Evolutionary conservation across 495 filamentous ascomycete species (phyloP).

Genomic region (Bacidia gigantensis): DNA sequence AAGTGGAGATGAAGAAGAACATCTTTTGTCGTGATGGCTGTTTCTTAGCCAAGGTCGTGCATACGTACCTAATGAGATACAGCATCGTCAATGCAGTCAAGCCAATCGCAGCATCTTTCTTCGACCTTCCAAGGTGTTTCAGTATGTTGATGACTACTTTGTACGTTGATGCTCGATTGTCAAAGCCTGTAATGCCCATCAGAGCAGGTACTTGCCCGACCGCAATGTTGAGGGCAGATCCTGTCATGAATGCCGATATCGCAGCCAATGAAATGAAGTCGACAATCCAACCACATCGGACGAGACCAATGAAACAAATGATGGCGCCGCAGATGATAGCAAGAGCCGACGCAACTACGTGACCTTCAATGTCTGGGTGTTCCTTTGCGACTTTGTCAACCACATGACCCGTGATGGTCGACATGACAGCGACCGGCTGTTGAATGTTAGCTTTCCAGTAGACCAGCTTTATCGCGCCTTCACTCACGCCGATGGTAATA

Average conservation of each 20-base stretch:
- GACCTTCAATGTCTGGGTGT: constrained; percentile 42
- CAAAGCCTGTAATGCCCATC: constrained; percentile 63
- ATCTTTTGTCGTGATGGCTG: constrained; percentile 55
- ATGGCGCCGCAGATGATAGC: constrained; percentile 73
- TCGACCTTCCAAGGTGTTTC: constrained; percentile 53
- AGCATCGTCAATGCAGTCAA: constrained; percentile 70
- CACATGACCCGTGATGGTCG: constrained; percentile 73
- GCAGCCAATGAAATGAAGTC: constrained; percentile 88
- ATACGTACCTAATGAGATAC: constrained; percentile 63
- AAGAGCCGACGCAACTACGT: constrained; percentile 64
- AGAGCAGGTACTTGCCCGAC: constrained; percentile 74
- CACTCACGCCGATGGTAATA: constrained; percentile 91
- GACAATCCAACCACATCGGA: constrained; percentile 80
- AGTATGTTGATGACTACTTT: constrained; percentile 76
- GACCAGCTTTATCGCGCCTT: background rate
- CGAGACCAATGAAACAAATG: constrained; percentile 65
- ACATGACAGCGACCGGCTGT: constrained; percentile 92
- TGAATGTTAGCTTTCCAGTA: constrained; percentile 10
- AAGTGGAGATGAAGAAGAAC: constrained; percentile 79
- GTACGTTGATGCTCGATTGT: constrained; percentile 69
- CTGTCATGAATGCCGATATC: constrained; percentile 96
- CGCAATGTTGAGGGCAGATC: constrained; percentile 83
- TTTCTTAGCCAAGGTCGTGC: constrained; percentile 52
- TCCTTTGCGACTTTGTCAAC: constrained; percentile 43
- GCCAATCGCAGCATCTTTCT: constrained; percentile 78